Evolutionary conservation across 208 protist species (phyloP), one percentile per base, ranked within the genome.

Genomic region (Acanthamoeba royreba): DNA sequence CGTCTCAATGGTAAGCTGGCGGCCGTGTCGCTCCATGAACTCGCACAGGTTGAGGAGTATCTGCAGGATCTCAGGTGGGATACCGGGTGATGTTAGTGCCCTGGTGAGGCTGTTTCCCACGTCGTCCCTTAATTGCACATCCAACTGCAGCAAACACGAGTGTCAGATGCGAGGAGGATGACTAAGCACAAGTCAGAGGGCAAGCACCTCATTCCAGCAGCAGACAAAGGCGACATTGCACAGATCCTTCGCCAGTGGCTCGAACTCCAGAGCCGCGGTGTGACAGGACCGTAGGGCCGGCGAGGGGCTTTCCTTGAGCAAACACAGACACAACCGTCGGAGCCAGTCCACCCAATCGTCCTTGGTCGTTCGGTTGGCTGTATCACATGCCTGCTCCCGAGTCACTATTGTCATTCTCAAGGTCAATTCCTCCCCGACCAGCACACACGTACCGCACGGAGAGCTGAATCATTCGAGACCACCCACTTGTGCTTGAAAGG

Each of bases 281-380:
- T 94, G 43, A 94, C 98, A 99, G 2, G 98, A 92, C 22, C 97
- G 94, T 9, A 99, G 95, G 15, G 98, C 89, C 1, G 98, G 97
- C 42, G 97, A 98, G 17, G 98, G 98, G 63, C 97, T 98, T 87
- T 98, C 96, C 43, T 95, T 85, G 28, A 99, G 93, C 43, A 99
- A 94, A 72, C 98, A 97, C 2, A 98, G 93, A 40, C 94, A 95
- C 42, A 99, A 98, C 31, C 96, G 86, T 38, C 98, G 92, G 25
- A 98, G 95, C 98, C 98, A 99, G 74, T 98, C 98, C 33, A 91
- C 45, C 98, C 98, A 99, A 86, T 99, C 98, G 15, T 98, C 98
- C 63, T 96, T 96, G 0, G 98, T 98, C 8, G 94, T 94, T 33
- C 95, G 74, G 83, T 98, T 95, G 33, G 95, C 93, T 38, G 96